phyloP scores from a whole-genome alignment of 2,329 filamentous ascomycete species.

The Sporothrix pseudoabietina region DNA sequence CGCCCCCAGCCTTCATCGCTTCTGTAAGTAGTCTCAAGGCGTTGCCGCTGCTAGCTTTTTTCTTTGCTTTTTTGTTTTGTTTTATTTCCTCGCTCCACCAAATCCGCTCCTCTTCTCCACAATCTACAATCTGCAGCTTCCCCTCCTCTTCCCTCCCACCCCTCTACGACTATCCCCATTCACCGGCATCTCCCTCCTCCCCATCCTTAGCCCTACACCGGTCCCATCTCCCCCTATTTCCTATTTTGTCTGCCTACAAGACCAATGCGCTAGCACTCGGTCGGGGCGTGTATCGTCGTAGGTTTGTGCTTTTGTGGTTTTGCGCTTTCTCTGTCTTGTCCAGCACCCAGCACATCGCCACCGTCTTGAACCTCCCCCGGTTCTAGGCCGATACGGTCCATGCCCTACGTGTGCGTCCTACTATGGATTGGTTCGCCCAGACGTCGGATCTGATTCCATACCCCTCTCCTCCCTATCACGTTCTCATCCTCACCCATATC shows the following conservation, averaged over 20 bases:
- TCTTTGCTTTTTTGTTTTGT: conserved; percentile 8
- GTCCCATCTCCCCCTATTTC: conserved; percentile 1
- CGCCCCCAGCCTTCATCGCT: neutral
- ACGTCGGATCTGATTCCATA: neutral
- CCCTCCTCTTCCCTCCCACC: neutral
- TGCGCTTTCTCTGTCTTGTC: neutral
- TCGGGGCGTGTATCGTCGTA: neutral
- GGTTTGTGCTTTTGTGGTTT: neutral
- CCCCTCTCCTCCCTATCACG: conserved; percentile 27
- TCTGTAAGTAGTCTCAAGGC: neutral
- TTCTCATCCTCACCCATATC: conserved; percentile 25
- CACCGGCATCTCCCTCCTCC: neutral
- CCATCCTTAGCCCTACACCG: conserved; percentile 26
- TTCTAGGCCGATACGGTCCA: neutral
- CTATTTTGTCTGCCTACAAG: neutral
- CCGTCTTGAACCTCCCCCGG: neutral
- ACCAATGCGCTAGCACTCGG: conserved; percentile 12
- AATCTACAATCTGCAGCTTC: conserved; percentile 29
- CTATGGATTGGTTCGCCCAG: neutral
- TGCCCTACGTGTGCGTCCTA: neutral
- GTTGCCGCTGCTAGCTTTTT: neutral
- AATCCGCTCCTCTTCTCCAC: conserved; percentile 23
- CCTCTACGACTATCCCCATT: neutral
- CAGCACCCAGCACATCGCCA: neutral
- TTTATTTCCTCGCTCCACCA: conserved; percentile 21